Evolutionary conservation across 2,329 filamentous ascomycete species (phyloP).

Genomic region (Pestalotiopsis sp.): DNA sequence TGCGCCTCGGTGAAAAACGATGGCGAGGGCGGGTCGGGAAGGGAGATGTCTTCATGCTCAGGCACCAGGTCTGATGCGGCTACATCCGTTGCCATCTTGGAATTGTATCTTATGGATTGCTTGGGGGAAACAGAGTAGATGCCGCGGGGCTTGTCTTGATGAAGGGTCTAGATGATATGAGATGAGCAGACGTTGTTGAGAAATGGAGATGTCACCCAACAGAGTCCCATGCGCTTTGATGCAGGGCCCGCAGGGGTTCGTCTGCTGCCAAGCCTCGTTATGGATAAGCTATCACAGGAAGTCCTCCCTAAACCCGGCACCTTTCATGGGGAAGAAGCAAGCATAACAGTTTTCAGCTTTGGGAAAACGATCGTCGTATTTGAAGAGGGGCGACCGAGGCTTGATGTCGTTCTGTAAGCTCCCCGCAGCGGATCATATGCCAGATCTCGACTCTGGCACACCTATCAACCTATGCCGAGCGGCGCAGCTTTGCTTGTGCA

Average conservation of each 20-base stretch:
- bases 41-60: slow-evolving; percentile 4
- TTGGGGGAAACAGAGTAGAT: not conserved
- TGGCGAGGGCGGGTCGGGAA: slow-evolving; percentile 7
- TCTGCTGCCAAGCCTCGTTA: not conserved
- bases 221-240: not conserved
- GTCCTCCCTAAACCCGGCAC: not conserved
- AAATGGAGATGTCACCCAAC: not conserved
- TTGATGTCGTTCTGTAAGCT: not conserved
- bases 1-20: slow-evolving; percentile 30
- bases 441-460: not conserved
- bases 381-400: not conserved
- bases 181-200: not conserved
- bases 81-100: not conserved
- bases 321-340: not conserved
- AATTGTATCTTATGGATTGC: not conserved
- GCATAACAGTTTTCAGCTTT: not conserved
- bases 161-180: no score
- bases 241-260: not conserved
- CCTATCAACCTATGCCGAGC: not conserved
- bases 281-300: not conserved
- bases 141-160: not conserved
- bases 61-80: not conserved
- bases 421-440: not conserved
- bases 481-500: not conserved
- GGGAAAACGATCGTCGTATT: not conserved